Conservation (phyloP, 331 rosid species). For the Phaseolus coccineus region DNA sequence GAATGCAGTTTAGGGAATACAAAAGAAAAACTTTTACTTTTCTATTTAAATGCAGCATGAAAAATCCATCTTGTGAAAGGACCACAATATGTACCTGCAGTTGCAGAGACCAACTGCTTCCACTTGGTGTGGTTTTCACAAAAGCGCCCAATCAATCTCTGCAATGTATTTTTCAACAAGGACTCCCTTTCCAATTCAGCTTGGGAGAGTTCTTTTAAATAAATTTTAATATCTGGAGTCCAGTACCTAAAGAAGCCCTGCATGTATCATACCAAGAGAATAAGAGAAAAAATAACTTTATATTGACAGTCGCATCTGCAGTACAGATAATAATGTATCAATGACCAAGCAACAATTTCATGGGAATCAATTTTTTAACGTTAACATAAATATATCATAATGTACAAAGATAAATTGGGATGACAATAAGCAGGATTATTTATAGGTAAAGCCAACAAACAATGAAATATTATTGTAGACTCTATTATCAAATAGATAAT, state of each 20-base stretch:
- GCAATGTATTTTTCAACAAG: slow-evolving; percentile 74
- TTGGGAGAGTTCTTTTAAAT: slow-evolving; percentile 68
- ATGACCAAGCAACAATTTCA: slow-evolving; percentile 3
- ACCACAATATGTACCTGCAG: slow-evolving; percentile 66
- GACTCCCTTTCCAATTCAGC: slow-evolving; percentile 87
- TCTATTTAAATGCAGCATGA: slow-evolving; percentile 19
- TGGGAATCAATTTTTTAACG: background rate
- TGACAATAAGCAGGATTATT: slow-evolving; percentile 32
- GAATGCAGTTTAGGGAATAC: slow-evolving; percentile 47
- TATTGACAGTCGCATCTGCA: slow-evolving; percentile 5
- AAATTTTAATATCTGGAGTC: slow-evolving; percentile 79
- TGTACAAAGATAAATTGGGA: slow-evolving; percentile 1
- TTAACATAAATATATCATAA: background rate
- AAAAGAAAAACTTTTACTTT: slow-evolving; percentile 29
- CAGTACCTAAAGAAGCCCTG: slow-evolving; percentile 96
- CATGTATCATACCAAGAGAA: slow-evolving; percentile 48
- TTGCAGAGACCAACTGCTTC: slow-evolving; percentile 84
- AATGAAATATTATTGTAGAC: slow-evolving; percentile 9
- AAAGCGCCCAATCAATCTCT: slow-evolving; percentile 78
- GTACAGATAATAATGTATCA: slow-evolving; percentile 8
- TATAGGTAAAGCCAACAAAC: slow-evolving; percentile 12
- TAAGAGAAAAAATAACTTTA: slow-evolving; percentile 33
- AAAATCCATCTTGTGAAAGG: slow-evolving; percentile 23
- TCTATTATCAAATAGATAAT: slow-evolving; percentile 35
- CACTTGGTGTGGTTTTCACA: slow-evolving; percentile 81